Base-by-base conservation (phyloP, 75 land plant species). In the Azolla pinnata region DNA sequence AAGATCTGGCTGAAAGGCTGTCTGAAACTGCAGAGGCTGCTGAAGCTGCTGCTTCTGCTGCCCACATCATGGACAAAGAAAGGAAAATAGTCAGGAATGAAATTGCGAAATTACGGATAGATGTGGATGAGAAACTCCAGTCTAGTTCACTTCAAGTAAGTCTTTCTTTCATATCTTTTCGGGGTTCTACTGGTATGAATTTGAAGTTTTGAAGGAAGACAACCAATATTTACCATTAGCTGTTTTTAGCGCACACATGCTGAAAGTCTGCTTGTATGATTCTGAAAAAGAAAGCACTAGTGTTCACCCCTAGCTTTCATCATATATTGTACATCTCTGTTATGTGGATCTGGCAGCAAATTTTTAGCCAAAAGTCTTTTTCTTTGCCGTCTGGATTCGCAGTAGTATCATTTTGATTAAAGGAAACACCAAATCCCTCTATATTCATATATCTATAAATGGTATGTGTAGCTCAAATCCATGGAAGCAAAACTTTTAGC, bases 11-110 rank as follows among this genome's bases (percentile, higher is more conserved):
- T 25, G 89, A 88, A 17, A 87, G 92, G 45, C 65, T 91, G 24
- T 73, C 96, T 50, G 95, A 88, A 33, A 91, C 97, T 57, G 97
- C 97, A 52, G 83, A 82, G 52, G 97, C 97, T 59, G 97, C 97
- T 30, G 97, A 85, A 69, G 68, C 97, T 66, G 97, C 97, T 16
- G 97, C 97, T 17, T 61, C 74, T 56, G 96, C 96, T 29, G 97
- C 95, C 29, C 78, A 82, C 61, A 64, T 62, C 16, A 85, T 91
- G 78, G 97, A 88, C 65, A 82, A 82, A 60, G 86, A 88, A 49
- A 70, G 95, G 54, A 75, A 69, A 65, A 62, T 51, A 32, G 85
- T 76, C 28, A 70, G 77, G 70, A 62, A 69, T 58, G 89, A 84
- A 72, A 59, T 78, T 61, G 84, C 82, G 40, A 68, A 80, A 21